Base-by-base conservation (phyloP, 371 early-diverging fungal species). In the Racocetra persica region DNA sequence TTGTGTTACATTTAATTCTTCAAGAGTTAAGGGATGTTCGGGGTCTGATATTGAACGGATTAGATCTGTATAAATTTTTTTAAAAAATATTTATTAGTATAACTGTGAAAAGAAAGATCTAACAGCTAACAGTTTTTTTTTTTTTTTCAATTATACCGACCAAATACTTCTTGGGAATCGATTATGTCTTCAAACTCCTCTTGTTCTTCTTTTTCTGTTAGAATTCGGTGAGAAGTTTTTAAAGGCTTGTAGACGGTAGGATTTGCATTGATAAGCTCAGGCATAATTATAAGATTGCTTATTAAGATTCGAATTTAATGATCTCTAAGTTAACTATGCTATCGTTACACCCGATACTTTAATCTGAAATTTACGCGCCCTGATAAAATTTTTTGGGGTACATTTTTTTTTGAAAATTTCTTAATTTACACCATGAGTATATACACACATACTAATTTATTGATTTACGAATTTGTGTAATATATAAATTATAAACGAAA, bases 11-110 rank as follows among this genome's bases (percentile, higher is more conserved):
- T 97, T 95, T 52, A 98, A 92, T 84, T 98, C 97, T 85, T 98
- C 99, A 38, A 98, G 88, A 11, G 98, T 96, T 77, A 98, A 88
- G 73, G 99, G 97, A 87, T 99, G 99, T 86, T 99, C 99, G 5
- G 99, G 99, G 86, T 99, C 99, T 82, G 96, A 96, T 86, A 99
- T 99, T 82, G 96, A 93, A 45, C 99, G 92, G 80, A 99, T 95
- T 49, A 99, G 89, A 80, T 99, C 97, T 88, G 82, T 11, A 6
- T 32, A 32, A 32, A n/a, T 54, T 65, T 65, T 49, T 78, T 67
- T 28, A 13, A 16, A 72, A 38, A 71, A 73, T 55, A 57, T 45
- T 73, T 20, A 54, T 20, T 69, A 74, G 41, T 51, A 52, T 36
- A 55, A 4, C 67, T 41, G 52, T 26, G 62, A 52, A n/a, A 70